Conservation (phyloP, 2,329 filamentous ascomycete genomes). For the Paecilomyces niveus region DNA sequence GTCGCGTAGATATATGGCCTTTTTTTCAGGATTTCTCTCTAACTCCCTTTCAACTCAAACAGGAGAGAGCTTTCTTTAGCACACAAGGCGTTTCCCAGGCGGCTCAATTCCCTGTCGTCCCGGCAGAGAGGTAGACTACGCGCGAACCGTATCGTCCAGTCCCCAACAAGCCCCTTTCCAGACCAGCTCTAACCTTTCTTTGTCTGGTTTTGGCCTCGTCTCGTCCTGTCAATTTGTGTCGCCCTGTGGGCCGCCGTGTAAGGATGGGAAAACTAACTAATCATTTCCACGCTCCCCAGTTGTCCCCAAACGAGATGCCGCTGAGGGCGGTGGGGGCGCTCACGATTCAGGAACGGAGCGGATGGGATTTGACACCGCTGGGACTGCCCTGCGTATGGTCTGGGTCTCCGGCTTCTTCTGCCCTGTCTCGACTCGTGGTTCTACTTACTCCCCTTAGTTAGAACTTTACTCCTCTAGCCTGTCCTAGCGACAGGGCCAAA, state of each 20-base stretch:
- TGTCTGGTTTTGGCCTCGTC: background rate
- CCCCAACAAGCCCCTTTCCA: background rate
- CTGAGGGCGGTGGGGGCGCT: background rate
- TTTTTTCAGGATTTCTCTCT: background rate
- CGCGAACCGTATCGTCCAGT: slow-evolving; percentile 12
- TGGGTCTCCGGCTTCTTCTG: background rate
- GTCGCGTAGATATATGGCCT: slow-evolving; percentile 24
- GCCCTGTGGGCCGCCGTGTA: background rate
- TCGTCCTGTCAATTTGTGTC: background rate
- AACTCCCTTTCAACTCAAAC: background rate
- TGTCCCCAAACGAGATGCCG: background rate
- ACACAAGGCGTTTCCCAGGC: slow-evolving; percentile 7
- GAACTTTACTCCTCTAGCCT: background rate
- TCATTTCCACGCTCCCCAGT: background rate
- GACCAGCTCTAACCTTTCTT: background rate
- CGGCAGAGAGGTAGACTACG: slow-evolving; percentile 24
- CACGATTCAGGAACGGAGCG: background rate
- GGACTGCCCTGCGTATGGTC: background rate
- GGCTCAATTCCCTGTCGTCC: slow-evolving; percentile 22
- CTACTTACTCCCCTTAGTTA: background rate
- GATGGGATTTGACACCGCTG: background rate
- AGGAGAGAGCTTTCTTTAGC: background rate
- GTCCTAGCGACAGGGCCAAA: background rate
- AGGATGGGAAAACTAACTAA: background rate
- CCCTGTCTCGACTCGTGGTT: background rate